These are phyloP conservation scores for Westerdykella ornata DNA, from an alignment of 2,329 filamentous ascomycete genomes.

Conservation along the genomic window DNA sequence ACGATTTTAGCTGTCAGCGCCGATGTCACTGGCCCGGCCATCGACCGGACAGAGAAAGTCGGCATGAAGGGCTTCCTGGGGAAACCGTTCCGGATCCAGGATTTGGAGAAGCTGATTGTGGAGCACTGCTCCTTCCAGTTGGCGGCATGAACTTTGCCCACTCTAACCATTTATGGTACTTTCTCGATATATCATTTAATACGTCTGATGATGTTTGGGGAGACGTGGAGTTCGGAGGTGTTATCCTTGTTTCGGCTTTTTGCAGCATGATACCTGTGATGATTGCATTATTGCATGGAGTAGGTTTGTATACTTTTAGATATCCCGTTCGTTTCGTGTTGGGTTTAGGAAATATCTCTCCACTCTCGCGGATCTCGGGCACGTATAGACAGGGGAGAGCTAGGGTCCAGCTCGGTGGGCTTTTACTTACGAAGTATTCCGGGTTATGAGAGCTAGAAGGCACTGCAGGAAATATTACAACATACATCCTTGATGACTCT, in stretches of 20 bases:
- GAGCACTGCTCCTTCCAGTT: constrained; percentile 38
- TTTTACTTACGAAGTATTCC: no score
- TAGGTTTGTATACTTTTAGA: constrained; percentile 1
- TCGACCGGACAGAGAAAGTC: constrained; percentile 53
- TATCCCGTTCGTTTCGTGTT: no score
- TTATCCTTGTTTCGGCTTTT: background rate
- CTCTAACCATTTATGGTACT: background rate
- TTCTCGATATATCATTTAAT: background rate
- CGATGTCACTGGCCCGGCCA: constrained; percentile 58
- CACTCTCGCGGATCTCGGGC: no score
- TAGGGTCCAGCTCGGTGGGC: no score
- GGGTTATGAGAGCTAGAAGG: no score
- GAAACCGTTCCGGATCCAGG: constrained; percentile 59
- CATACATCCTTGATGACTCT: no score
- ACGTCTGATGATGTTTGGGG: background rate
- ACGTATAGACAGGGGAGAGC: no score
- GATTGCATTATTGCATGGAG: constrained; percentile 7
- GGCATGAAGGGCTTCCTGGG: constrained; percentile 65
- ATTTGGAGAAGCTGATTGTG: constrained; percentile 55
- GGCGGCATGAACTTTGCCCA: background rate
- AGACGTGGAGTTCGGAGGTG: background rate
- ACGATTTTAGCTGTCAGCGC: constrained; percentile 59
- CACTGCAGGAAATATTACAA: no score
- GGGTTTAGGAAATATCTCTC: no score
- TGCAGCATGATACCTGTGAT: constrained; percentile 1